Evolutionary conservation across 2,329 filamentous ascomycete genomes (phyloP), one percentile per base, ranked within the genome.

Genomic region (Cercospora sesami): DNA sequence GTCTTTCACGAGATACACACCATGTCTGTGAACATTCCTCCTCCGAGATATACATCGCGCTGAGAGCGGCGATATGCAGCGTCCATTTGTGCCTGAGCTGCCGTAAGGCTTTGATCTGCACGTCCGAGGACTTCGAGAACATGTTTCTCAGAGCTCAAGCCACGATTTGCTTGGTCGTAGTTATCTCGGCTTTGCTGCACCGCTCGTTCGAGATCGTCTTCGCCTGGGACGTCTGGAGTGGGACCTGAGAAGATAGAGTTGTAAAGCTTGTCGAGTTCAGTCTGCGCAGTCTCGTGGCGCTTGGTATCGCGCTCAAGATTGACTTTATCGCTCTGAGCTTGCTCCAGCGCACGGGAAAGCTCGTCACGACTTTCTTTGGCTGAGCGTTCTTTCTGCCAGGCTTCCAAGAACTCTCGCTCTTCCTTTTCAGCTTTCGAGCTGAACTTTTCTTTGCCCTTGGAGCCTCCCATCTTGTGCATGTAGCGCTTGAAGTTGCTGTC

Each of bases 371-470:
- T 73, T 45, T 82, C 80, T 57, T 82, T 80, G 51, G 83, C 81
- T 26, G 82, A 79, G 26, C 84, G 80, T 66, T 84, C 80, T 31
- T 82, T 76, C 67, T 86, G 82, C 58, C 86, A 79, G 0, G 82
- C 85, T 57, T 85, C 82, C 28, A 86, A 80, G 74, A 86, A 88
- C 69, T 87, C 85, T 53, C 79, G 77, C 74, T 87, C 85, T 75
- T 87, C 86, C 69, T 84, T 85, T 60, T 81, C 80, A 14, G 84
- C 83, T 60, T 80, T 81, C n/a, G 80, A 80, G 16, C 79, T 77
- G 69, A 85, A 86, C 61, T 82, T 82, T n/a, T 81, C 83, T 33
- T 74, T 65, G 18, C 75, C 73, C 51, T 80, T 80, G 69, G 82
- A 82, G 30, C 86, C 83, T 4, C 81, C 79, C 9, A 85, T 78